A percentile compares a stretch with the other conserved stretches of the same genome.
Evolutionary conservation across 345 rosid genomes (phyloP).

Genomic region (Gossypium sturtianum): DNA sequence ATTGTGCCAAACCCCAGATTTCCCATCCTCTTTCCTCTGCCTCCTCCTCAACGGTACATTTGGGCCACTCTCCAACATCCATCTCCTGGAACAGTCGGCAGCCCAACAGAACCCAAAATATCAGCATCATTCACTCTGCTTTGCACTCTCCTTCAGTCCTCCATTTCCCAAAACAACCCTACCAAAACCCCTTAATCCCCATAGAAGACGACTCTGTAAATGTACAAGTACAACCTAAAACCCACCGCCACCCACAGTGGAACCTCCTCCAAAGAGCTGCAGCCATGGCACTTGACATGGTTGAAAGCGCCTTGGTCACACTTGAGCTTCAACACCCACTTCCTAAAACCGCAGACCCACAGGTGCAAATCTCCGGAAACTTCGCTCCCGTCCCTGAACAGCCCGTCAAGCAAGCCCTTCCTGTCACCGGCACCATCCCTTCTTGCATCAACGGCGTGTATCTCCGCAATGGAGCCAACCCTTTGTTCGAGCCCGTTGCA

Average conservation of each 20-base stretch:
- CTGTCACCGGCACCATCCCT: slow-evolving; percentile 61
- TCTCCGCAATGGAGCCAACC: slow-evolving; percentile 92
- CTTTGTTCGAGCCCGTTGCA: slow-evolving; percentile 71
- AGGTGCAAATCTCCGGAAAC: slow-evolving; percentile 81
- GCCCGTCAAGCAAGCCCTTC: slow-evolving; percentile 40
- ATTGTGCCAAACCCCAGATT: slow-evolving; percentile 34
- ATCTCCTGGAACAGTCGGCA: slow-evolving; percentile 13
- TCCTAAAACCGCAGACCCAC: slow-evolving; percentile 82
- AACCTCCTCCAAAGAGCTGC: slow-evolving; percentile 67
- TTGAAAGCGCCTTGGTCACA: slow-evolving; percentile 58
- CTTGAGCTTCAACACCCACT: slow-evolving; percentile 57
- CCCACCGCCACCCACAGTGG: slow-evolving; percentile 28
- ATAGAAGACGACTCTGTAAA: neutral
- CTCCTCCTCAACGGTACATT: slow-evolving; percentile 18
- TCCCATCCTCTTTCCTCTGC: slow-evolving; percentile 29
- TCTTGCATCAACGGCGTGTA: slow-evolving; percentile 77
- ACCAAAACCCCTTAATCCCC: neutral
- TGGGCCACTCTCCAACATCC: slow-evolving; percentile 25
- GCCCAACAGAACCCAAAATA: slow-evolving; percentile 11
- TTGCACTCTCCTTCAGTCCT: slow-evolving; percentile 51
- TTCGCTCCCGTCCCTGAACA: slow-evolving; percentile 87
- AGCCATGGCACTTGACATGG: slow-evolving; percentile 53
- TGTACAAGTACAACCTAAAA: slow-evolving; percentile 9
- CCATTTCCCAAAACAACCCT: slow-evolving; percentile 48
- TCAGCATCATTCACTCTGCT: slow-evolving; percentile 24